Evolutionary conservation across 768 basidiomycete species (phyloP), one percentile per base, ranked within the genome.

Genomic region (Hericium rajendrae): DNA sequence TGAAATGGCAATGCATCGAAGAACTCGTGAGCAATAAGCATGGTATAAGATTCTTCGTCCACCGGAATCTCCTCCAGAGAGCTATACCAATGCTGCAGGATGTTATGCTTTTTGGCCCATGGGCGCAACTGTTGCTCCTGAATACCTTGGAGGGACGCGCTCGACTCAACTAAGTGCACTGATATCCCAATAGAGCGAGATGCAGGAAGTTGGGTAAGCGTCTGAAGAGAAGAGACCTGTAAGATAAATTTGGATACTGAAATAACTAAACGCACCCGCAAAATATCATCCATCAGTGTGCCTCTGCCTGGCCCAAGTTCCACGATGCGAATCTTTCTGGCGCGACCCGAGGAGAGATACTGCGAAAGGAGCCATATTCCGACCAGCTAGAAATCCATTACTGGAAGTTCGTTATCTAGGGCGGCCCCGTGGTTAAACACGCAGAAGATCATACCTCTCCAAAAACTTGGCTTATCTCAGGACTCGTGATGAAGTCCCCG

Each of bases 1-100:
- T 97, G 91, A 50, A 97, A 84, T 0, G 97, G 95, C 48, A 99
- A 76, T 0, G 94, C 94, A 68, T 98, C 97, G 60, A 99, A 98
- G 72, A 98, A 95, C 67, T 98, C 97, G 70, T 99, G 94, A 0
- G 97, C 97, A 15, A 97, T 73, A 22, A 97, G 69, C 75, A 97
- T 83, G 0, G 93, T 94, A 69, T 85, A 97, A 52, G 70, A 67
- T 10, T 74, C 72, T 16, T 75, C 64, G 59, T 74, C 73, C 2
- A 66, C 71, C 0, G 78, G 70, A 1, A 99, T 71, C 16, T 91
- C 83, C 40, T 86, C 81, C 16, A 97, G 71, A 0, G 81, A 76
- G 55, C 87, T 79, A 62, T 88, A 80, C 93, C 94, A 97, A 1
- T 77, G 65, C 41, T 91, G 56, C 2, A 71, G 53, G 59, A 77